Evolutionary conservation across 1,139 yeast genomes (phyloP).

Genomic region (Ogataea hybrid): DNA sequence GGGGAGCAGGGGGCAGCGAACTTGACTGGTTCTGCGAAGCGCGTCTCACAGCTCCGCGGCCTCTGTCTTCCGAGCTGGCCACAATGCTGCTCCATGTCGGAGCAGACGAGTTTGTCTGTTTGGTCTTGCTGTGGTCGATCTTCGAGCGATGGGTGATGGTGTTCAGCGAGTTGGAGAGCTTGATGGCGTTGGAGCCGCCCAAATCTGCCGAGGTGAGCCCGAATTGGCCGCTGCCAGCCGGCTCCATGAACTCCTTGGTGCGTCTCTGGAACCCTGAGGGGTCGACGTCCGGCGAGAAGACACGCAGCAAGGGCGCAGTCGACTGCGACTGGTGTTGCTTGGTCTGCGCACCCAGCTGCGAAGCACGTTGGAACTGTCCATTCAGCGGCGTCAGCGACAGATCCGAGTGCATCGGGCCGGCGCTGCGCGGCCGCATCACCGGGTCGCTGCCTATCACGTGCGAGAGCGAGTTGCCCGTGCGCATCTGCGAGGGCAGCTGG

Average conservation of each 20-base stretch:
- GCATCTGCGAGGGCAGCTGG: conserved; percentile 22
- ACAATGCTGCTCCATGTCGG: conserved; percentile 10
- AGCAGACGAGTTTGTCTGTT: conserved; percentile 1
- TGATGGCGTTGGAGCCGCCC: conserved; percentile 42
- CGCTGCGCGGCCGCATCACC: conserved; percentile 40
- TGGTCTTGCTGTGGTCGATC: conserved; percentile 41
- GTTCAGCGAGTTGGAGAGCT: conserved; percentile 56
- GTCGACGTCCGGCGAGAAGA: conserved; percentile 26
- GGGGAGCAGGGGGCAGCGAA: conserved; percentile 23
- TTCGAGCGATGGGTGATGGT: conserved; percentile 63
- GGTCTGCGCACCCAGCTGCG: conserved; percentile 19
- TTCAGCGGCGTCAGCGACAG: conserved; percentile 11
- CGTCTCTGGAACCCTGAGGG: conserved; percentile 21
- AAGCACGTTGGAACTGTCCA: conserved; percentile 12
- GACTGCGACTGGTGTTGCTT: conserved; percentile 21
- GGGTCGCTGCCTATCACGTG: conserved; percentile 26
- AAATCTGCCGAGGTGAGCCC: conserved; percentile 36
- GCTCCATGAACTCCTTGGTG: conserved; percentile 17
- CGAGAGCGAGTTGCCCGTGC: conserved; percentile 18
- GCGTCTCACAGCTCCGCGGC: conserved; percentile 14
- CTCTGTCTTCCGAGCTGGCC: conserved; percentile 15
- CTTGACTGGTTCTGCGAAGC: conserved; percentile 16
- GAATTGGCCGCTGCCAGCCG: conserved; percentile 22
- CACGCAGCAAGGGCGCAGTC: conserved; percentile 20
- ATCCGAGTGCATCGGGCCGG: conserved; percentile 33